phyloP scores from a whole-genome alignment of 768 basidiomycete genomes.

The Rhodotorula paludigena region DNA sequence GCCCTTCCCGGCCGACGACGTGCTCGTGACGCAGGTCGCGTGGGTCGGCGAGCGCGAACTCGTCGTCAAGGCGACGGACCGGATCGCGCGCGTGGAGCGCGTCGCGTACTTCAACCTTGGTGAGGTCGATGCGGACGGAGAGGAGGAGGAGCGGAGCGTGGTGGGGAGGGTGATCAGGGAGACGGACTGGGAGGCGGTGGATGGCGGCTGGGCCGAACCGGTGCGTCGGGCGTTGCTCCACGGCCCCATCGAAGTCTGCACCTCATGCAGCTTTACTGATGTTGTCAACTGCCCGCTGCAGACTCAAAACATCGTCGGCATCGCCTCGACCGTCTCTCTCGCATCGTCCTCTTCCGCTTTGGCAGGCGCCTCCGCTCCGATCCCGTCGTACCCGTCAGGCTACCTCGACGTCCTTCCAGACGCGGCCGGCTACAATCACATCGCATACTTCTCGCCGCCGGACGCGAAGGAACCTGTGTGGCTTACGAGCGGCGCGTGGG shows the following conservation, averaged over 20 bases:
- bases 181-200: slow-evolving; percentile 81
- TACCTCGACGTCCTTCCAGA: slow-evolving; percentile 89
- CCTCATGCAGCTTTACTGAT: background rate
- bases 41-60: slow-evolving; percentile 77
- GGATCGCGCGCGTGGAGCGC: slow-evolving; percentile 72
- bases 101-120: slow-evolving; percentile 66
- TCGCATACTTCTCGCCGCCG: slow-evolving; percentile 82
- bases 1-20: slow-evolving; percentile 51
- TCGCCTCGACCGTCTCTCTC: slow-evolving; percentile 11
- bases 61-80: slow-evolving; percentile 78
- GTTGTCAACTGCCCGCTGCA: slow-evolving; percentile 45
- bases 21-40: slow-evolving; percentile 71
- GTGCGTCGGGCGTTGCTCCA: no score
- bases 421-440: slow-evolving; percentile 74
- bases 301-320: slow-evolving; percentile 57
- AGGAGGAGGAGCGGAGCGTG: slow-evolving; percentile 47
- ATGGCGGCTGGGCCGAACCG: slow-evolving; percentile 89
- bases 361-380: background rate
- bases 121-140: slow-evolving; percentile 4
- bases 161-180: slow-evolving; percentile 62
- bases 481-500: slow-evolving; percentile 83
- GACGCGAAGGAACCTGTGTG: slow-evolving; percentile 66
- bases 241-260: no score
- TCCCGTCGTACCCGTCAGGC: slow-evolving; percentile 43
- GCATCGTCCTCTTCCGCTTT: slow-evolving; percentile 4